These are phyloP conservation scores for Apiotrichum sp. DNA, from an alignment of 1,284 basidiomycete genomes.

Conservation along the genomic window DNA sequence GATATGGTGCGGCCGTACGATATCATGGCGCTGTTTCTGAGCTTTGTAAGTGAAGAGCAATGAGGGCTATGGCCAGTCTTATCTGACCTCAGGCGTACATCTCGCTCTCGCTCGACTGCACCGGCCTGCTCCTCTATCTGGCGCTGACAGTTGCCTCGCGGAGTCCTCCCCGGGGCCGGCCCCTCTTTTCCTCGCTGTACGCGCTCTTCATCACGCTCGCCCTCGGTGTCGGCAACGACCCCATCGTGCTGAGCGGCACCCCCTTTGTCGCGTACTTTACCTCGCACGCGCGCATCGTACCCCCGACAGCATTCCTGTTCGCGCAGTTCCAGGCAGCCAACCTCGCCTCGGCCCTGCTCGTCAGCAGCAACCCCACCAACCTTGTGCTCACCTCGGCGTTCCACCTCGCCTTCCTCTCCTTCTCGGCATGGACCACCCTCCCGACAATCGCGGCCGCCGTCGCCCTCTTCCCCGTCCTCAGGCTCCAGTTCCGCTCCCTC, in stretches of 20 bases:
- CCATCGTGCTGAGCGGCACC: constrained; percentile 72
- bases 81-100: constrained; percentile 65
- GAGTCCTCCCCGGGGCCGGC: constrained; percentile 59
- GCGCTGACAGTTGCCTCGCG: constrained; percentile 80
- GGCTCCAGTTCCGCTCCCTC: not conserved
- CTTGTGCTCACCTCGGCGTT: constrained; percentile 50
- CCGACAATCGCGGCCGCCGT: constrained; percentile 41
- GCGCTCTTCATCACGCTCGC: constrained; percentile 71
- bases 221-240: constrained; percentile 81
- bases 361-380: constrained; percentile 51
- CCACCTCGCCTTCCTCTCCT: constrained; percentile 45
- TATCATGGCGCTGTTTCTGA: constrained; percentile 86
- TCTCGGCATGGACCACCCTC: constrained; percentile 46
- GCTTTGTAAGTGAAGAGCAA: constrained; percentile 52
- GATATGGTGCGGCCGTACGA: constrained; percentile 78
- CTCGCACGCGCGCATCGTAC: constrained; percentile 57
- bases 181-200: constrained; percentile 72
- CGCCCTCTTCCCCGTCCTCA: constrained; percentile 42
- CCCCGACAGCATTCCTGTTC: constrained; percentile 62
- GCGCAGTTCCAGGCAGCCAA: constrained; percentile 71
- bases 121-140: constrained; percentile 76
- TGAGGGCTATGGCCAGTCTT: no score
- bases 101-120: constrained; percentile 79
- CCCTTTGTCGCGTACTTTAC: constrained; percentile 83
- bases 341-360: constrained; percentile 54